Percentiles rank a stretch among this genome's conserved stretches.
phyloP scores from a whole-genome alignment of 495 filamentous ascomycete genomes.

The Xylaria cubensis region DNA sequence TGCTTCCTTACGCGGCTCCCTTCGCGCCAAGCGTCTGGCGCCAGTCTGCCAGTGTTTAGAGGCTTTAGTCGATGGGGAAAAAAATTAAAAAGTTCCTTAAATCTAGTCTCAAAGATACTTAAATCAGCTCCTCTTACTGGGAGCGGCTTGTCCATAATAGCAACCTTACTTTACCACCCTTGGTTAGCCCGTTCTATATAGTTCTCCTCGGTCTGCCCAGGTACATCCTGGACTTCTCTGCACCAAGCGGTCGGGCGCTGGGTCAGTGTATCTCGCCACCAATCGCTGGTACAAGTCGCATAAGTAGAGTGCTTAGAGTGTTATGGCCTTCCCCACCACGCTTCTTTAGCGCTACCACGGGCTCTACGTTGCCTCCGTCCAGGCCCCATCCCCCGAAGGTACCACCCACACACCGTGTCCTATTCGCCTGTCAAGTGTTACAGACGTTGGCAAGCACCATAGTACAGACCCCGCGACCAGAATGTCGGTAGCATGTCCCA shows the following conservation, averaged over 20 bases:
- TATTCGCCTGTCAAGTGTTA: conserved; percentile 18
- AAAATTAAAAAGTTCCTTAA: neutral
- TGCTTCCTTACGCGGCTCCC: neutral
- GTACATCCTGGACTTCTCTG: neutral
- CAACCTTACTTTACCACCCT: neutral
- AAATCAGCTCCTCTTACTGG: conserved; percentile 8
- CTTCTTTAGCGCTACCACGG: neutral
- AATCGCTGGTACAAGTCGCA: conserved; percentile 3
- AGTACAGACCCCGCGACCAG: conserved; percentile 30
- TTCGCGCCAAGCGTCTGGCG: neutral
- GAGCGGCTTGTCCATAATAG: neutral
- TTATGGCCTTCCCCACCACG: neutral
- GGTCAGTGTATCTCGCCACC: conserved; percentile 14
- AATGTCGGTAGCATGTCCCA: conserved; percentile 30
- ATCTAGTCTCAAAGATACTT: neutral
- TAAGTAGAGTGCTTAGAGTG: neutral
- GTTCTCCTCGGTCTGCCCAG: neutral
- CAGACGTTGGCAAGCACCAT: conserved; percentile 20
- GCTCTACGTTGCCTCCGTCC: conserved; percentile 1
- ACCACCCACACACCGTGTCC: conserved; percentile 6
- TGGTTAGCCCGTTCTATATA: conserved; percentile 1
- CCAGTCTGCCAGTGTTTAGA: neutral
- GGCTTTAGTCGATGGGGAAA: neutral
- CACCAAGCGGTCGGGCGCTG: conserved; percentile 21
- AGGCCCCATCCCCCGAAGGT: conserved; percentile 17